Percentiles rank a stretch among this genome's conserved stretches.
Evolutionary conservation across 2,329 filamentous ascomycete genomes (phyloP).

Genomic region (Pseudogymnoascus sp.): DNA sequence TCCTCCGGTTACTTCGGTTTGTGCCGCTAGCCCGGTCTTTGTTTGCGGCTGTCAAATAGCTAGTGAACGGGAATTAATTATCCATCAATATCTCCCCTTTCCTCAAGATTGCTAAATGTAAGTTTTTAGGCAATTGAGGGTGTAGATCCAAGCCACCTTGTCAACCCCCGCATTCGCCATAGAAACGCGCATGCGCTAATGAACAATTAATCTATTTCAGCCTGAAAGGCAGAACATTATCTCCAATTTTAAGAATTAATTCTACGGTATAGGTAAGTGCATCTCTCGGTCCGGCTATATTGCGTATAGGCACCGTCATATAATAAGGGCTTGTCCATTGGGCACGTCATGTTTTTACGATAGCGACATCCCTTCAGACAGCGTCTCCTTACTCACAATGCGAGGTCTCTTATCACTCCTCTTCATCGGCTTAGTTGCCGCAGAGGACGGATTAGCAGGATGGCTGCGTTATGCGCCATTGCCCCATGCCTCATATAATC

Average conservation of each 20-base stretch:
- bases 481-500: conserved; percentile 31
- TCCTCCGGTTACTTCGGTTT: neutral
- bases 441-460: conserved; percentile 52
- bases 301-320: neutral
- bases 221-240: neutral
- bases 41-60: neutral
- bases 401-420: neutral
- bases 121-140: neutral
- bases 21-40: neutral
- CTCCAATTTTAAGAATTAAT: neutral
- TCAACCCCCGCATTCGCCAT: neutral
- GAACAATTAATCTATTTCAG: neutral
- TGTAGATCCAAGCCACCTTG: neutral
- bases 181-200: neutral
- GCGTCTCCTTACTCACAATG: neutral
- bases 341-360: too few species aligned
- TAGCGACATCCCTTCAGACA: neutral
- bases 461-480: conserved; percentile 59
- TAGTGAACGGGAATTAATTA: neutral
- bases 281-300: neutral
- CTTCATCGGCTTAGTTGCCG: conserved; percentile 22
- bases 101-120: neutral
- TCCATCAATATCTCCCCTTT: neutral
- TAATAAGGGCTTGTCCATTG: neutral
- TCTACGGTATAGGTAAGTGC: neutral